A percentile compares a stretch with the other conserved stretches of the same genome.
Evolutionary conservation across 176 grass and related monocot genomes (phyloP).

Genomic region (Stipa capillata): DNA sequence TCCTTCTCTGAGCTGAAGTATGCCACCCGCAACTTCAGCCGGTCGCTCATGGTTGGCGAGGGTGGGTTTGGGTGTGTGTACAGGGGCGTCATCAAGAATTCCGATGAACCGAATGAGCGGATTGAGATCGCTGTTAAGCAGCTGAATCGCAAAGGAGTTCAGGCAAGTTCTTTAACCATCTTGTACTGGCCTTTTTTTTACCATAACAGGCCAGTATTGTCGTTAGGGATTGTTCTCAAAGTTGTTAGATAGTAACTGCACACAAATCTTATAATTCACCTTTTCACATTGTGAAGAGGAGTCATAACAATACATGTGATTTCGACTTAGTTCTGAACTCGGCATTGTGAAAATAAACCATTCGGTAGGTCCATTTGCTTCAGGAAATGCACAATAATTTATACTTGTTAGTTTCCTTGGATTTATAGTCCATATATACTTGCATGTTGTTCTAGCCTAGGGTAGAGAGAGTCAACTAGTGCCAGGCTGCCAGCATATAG

Average conservation of each 20-base stretch:
- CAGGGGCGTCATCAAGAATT: slow-evolving; percentile 58
- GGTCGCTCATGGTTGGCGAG: slow-evolving; percentile 88
- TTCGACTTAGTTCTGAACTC: background rate
- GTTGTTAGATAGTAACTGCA: background rate
- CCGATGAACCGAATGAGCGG: slow-evolving; percentile 32
- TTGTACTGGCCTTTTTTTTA: no score
- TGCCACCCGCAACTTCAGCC: slow-evolving; percentile 84
- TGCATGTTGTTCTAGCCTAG: background rate
- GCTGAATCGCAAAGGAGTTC: slow-evolving; percentile 82
- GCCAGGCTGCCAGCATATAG: background rate
- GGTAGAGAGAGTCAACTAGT: background rate
- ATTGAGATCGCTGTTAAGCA: slow-evolving; percentile 92
- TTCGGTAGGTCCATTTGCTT: background rate
- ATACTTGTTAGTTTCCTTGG: background rate
- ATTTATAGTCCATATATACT: background rate
- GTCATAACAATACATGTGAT: background rate
- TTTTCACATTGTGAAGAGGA: background rate
- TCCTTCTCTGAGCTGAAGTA: slow-evolving; percentile 70
- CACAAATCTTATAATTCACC: background rate
- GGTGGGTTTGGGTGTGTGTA: slow-evolving; percentile 94
- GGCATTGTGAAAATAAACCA: background rate
- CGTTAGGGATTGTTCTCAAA: background rate
- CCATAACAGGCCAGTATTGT: no score
- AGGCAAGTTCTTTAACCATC: slow-evolving; percentile 49
- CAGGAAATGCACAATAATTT: background rate